Conservation (phyloP, 2,329 filamentous ascomycete species). For the Pyrenochaeta sp. region DNA sequence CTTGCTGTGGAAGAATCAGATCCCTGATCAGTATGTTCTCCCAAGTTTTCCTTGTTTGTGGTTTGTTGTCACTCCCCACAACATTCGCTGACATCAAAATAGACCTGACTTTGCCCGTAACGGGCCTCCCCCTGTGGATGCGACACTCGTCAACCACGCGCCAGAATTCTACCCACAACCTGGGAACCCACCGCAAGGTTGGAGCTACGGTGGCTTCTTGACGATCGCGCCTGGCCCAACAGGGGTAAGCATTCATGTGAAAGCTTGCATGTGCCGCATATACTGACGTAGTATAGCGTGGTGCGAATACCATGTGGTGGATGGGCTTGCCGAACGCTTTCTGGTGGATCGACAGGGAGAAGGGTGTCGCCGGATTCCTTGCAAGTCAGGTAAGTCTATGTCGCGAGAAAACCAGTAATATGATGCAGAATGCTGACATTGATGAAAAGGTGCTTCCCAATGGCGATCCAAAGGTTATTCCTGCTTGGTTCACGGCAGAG, state of each 20-base stretch:
- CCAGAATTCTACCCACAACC: constrained; percentile 60
- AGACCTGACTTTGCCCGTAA: constrained; percentile 60
- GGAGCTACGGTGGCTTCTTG: constrained; percentile 69
- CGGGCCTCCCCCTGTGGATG: constrained; percentile 57
- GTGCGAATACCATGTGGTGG: constrained; percentile 63
- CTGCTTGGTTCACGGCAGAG: constrained; percentile 46
- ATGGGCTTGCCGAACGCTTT: constrained; percentile 67
- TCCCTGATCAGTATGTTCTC: constrained; percentile 52
- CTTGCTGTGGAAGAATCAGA: constrained; percentile 71
- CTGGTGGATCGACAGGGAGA: constrained; percentile 71
- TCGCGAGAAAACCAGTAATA: background rate
- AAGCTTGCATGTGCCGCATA: background rate
- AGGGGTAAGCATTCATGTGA: constrained; percentile 41
- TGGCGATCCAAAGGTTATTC: constrained; percentile 43
- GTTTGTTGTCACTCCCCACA: background rate
- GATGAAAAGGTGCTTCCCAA: constrained; percentile 40
- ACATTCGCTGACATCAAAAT: background rate
- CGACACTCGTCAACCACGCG: constrained; percentile 57
- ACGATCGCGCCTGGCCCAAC: constrained; percentile 57
- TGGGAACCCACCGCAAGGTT: constrained; percentile 67
- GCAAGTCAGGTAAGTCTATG: constrained; percentile 29
- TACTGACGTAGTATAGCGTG: constrained; percentile 41
- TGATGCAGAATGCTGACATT: constrained; percentile 1
- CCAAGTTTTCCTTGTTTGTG: background rate
- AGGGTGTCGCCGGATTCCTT: constrained; percentile 59